Percentiles rank a stretch among this genome's conserved stretches.
Conservation (phyloP, 78 protist genomes). For the Diacronema lutheri region DNA sequence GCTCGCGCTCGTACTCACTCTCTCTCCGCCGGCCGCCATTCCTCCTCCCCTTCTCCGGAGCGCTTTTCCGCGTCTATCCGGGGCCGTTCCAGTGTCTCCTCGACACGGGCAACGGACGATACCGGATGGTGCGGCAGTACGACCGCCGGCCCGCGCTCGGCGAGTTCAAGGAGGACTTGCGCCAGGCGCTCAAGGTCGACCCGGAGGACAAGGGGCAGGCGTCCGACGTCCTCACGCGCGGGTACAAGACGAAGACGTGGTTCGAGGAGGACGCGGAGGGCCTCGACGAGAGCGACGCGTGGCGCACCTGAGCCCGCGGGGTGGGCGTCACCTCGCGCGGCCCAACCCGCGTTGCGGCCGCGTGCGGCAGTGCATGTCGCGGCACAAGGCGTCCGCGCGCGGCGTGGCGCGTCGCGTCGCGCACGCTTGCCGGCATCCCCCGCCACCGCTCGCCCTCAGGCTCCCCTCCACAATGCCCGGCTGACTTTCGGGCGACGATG, state of each 20-base stretch:
- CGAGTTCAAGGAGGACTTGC: not conserved
- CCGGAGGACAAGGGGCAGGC: not conserved
- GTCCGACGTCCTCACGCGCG: conserved; percentile 3
- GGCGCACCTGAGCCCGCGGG: not conserved
- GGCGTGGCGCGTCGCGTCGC: no score
- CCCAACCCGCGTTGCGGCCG: no score
- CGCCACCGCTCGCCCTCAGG: no score
- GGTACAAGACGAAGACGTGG: conserved; percentile 8
- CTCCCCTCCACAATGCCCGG: no score
- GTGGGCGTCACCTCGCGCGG: no score
- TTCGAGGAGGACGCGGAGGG: not conserved
- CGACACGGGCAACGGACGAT: not conserved
- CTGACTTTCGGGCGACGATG: no score
- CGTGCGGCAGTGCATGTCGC: no score
- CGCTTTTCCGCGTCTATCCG: not conserved
- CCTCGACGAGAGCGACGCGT: not conserved
- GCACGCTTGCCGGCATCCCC: no score
- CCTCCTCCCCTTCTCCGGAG: not conserved
- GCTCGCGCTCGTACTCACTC: conserved; percentile 13
- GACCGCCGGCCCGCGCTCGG: not conserved
- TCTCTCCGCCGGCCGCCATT: conserved; percentile 9
- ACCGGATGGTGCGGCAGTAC: not conserved
- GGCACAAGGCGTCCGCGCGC: no score
- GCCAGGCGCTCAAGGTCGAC: no score
- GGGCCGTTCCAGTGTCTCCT: not conserved